Conservation (phyloP, 164 flowering plant genomes). For the Paratinospora sagittata region DNA sequence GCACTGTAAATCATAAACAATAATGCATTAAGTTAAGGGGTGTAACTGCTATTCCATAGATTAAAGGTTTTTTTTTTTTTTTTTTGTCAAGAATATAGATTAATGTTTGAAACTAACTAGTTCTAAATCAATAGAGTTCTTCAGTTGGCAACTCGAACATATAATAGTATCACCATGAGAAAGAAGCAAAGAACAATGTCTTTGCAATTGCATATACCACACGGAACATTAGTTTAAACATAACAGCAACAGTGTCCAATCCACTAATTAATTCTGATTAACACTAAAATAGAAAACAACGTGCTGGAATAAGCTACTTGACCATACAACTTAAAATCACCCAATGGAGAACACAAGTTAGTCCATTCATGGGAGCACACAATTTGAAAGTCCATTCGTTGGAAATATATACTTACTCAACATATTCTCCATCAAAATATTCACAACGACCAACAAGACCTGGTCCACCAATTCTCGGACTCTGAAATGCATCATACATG, state of each 20-base stretch:
- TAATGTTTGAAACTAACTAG: no score
- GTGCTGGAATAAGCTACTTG: neutral
- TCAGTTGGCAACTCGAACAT: no score
- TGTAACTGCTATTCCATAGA: no score
- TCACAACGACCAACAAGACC: constrained; percentile 74
- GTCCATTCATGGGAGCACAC: neutral
- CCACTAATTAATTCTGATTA: neutral
- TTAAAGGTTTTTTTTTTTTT: no score
- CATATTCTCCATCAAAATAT: constrained; percentile 49
- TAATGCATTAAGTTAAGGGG: no score
- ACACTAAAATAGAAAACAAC: neutral
- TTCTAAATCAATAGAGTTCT: no score
- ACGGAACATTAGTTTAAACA: neutral
- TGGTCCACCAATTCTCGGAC: constrained; percentile 84
- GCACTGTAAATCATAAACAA: no score
- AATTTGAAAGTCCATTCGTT: neutral
- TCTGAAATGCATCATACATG: constrained; percentile 29
- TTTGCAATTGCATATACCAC: neutral
- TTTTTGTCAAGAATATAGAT: no score
- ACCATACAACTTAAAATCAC: neutral
- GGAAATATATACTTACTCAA: constrained; percentile 53
- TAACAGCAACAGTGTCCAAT: neutral
- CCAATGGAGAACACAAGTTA: neutral
- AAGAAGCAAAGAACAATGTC: neutral
- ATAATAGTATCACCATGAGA: neutral